Evolutionary conservation across 495 filamentous ascomycete species (phyloP).

Genomic region (Penicillium paradoxum): DNA sequence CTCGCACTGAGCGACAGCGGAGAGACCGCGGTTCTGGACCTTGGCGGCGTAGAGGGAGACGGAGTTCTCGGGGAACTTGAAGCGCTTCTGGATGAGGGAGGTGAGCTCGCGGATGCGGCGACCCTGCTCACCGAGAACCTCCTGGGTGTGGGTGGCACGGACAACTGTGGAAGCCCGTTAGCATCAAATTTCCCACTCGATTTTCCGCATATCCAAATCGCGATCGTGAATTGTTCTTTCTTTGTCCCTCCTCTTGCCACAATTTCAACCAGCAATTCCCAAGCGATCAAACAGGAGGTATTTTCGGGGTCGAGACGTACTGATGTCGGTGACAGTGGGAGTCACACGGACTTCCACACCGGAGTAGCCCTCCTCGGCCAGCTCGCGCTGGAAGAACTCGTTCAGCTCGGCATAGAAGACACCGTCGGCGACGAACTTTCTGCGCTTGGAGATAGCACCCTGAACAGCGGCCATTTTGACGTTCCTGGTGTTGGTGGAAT

Average conservation of each 20-base stretch:
- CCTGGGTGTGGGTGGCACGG: constrained; percentile 99
- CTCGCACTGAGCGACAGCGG: constrained; percentile 99
- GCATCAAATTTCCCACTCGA: constrained; percentile 20
- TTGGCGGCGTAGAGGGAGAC: constrained; percentile 99
- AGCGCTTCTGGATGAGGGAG: constrained; percentile 99
- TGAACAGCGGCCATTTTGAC: constrained; percentile 63
- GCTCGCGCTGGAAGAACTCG: constrained; percentile 99
- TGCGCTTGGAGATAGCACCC: constrained; percentile 86
- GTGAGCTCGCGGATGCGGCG: constrained; percentile 99
- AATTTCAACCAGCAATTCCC: constrained; percentile 6
- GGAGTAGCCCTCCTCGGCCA: constrained; percentile 99
- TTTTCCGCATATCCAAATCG: constrained; percentile 7
- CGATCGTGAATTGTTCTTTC: constrained; percentile 2
- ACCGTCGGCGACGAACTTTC: constrained; percentile 99
- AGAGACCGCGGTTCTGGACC: constrained; percentile 99
- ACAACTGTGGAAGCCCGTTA: constrained; percentile 61
- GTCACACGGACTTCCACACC: constrained; percentile 99
- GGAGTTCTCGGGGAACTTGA: constrained; percentile 99
- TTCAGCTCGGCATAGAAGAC: constrained; percentile 99
- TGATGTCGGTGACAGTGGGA: constrained; percentile 99
- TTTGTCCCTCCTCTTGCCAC: constrained; percentile 8
- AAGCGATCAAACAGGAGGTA: constrained; percentile 8
- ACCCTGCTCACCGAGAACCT: constrained; percentile 99
- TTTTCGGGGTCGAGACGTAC: constrained; percentile 44
- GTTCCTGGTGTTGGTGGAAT: constrained; percentile 33